A percentile compares a stretch with the other conserved stretches of the same genome.
Evolutionary conservation across 345 rosid species (phyloP).

Genomic region (Raphanus sativus): DNA sequence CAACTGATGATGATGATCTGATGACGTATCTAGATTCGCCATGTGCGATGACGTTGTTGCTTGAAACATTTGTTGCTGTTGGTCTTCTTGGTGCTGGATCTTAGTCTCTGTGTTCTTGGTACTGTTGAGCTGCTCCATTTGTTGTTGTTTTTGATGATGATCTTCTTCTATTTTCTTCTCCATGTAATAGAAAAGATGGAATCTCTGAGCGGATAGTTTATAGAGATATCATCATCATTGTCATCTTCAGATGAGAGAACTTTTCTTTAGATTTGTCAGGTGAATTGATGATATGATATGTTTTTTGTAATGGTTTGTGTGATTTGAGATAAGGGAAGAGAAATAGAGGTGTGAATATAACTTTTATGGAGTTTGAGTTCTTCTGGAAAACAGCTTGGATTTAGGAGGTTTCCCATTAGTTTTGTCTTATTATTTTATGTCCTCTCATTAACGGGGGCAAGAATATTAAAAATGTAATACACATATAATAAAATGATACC

Average conservation of each 20-base stretch:
- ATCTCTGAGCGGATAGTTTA: slow-evolving; percentile 27
- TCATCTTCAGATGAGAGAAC: slow-evolving; percentile 32
- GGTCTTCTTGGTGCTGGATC: slow-evolving; percentile 22
- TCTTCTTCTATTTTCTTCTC: slow-evolving; percentile 18
- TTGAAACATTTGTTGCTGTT: neutral
- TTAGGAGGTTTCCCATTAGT: slow-evolving; percentile 55
- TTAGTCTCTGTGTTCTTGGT: slow-evolving; percentile 21
- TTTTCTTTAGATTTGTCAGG: slow-evolving; percentile 31
- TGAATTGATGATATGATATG: slow-evolving; percentile 24
- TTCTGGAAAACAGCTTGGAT: slow-evolving; percentile 68
- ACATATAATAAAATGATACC: neutral
- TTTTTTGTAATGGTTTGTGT: slow-evolving; percentile 26
- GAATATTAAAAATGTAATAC: neutral
- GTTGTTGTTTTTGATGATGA: slow-evolving; percentile 5
- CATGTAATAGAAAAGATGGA: slow-evolving; percentile 24
- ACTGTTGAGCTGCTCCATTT: neutral
- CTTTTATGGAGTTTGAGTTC: slow-evolving; percentile 37
- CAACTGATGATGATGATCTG: slow-evolving; percentile 38
- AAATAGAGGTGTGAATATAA: slow-evolving; percentile 53
- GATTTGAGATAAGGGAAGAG: slow-evolving; percentile 22
- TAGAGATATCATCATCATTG: slow-evolving; percentile 29
- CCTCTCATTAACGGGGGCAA: slow-evolving; percentile 32
- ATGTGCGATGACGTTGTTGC: slow-evolving; percentile 32
- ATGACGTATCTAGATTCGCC: slow-evolving; percentile 46
- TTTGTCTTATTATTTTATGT: slow-evolving; percentile 8